A percentile compares a stretch with the other conserved stretches of the same genome.
Evolutionary conservation across 2,329 filamentous ascomycete species (phyloP).

Genomic region (Ascochyta fabae): DNA sequence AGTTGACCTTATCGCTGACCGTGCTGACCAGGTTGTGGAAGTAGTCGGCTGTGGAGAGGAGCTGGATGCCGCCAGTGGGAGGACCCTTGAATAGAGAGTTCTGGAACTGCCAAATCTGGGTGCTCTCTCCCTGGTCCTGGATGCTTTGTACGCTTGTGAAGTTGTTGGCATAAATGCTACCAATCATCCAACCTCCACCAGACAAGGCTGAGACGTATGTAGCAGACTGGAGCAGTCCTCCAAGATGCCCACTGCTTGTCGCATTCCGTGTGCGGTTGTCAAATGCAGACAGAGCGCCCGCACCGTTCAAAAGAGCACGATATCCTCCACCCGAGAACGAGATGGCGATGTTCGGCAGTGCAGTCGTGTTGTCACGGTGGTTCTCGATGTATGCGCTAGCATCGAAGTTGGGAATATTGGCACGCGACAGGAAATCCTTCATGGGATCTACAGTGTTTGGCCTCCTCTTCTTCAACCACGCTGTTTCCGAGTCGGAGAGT

Average conservation of each 20-base stretch:
- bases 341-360: slow-evolving; percentile 73
- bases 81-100: slow-evolving; percentile 69
- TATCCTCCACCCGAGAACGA: slow-evolving; percentile 86
- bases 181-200: slow-evolving; percentile 83
- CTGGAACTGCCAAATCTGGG: slow-evolving; percentile 67
- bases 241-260: slow-evolving; percentile 70
- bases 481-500: slow-evolving; percentile 72
- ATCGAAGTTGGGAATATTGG: slow-evolving; percentile 80
- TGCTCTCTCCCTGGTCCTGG: slow-evolving; percentile 53
- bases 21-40: slow-evolving; percentile 65
- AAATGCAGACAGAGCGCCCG: slow-evolving; percentile 78
- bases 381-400: slow-evolving; percentile 73
- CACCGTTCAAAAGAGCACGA: slow-evolving; percentile 83
- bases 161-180: slow-evolving; percentile 79
- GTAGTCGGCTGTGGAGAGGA: slow-evolving; percentile 66
- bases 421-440: slow-evolving; percentile 71
- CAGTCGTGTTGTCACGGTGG: slow-evolving; percentile 61
- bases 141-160: slow-evolving; percentile 72
- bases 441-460: slow-evolving; percentile 78
- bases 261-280: slow-evolving; percentile 73
- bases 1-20: slow-evolving; percentile 67
- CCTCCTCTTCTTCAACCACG: slow-evolving; percentile 76
- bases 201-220: slow-evolving; percentile 84
- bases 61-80: slow-evolving; percentile 55
- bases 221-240: slow-evolving; percentile 78